A percentile compares a stretch with the other conserved stretches of the same genome.
These are phyloP conservation scores for Herpetospermum pedunculosum DNA, from an alignment of 306 rosid species.

Conservation along the genomic window DNA sequence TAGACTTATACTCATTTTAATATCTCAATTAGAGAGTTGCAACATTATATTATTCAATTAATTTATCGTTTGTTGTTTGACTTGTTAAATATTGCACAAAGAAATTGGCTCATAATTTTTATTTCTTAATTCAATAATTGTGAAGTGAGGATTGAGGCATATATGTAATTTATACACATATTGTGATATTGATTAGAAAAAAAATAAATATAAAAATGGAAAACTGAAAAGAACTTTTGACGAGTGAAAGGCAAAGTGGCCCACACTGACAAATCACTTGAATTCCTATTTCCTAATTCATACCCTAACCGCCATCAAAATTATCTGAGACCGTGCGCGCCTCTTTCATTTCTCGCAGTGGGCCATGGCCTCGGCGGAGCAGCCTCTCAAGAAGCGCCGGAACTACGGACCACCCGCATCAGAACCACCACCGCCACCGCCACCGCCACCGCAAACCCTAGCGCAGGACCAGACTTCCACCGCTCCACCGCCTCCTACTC, in stretches of 20 bases:
- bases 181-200: no score
- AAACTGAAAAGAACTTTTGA: no score
- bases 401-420: slow-evolving; percentile 26
- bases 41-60: no score
- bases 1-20: no score
- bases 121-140: no score
- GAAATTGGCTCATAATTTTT: no score
- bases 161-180: no score
- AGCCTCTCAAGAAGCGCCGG: slow-evolving; percentile 57
- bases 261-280: neutral
- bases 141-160: no score
- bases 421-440: slow-evolving; percentile 13
- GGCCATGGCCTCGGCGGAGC: slow-evolving; percentile 56
- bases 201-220: no score
- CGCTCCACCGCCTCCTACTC: slow-evolving; percentile 30
- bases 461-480: slow-evolving; percentile 7
- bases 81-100: no score
- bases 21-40: no score
- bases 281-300: neutral
- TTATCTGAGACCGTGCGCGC: slow-evolving; percentile 5
- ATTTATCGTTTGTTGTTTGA: no score
- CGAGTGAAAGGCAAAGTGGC: neutral
- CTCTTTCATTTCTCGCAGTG: neutral
- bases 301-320: neutral
- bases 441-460: slow-evolving; percentile 27